Evolutionary conservation across 179 eudicot species (phyloP).

Genomic region (Amaranthus tricolor): DNA sequence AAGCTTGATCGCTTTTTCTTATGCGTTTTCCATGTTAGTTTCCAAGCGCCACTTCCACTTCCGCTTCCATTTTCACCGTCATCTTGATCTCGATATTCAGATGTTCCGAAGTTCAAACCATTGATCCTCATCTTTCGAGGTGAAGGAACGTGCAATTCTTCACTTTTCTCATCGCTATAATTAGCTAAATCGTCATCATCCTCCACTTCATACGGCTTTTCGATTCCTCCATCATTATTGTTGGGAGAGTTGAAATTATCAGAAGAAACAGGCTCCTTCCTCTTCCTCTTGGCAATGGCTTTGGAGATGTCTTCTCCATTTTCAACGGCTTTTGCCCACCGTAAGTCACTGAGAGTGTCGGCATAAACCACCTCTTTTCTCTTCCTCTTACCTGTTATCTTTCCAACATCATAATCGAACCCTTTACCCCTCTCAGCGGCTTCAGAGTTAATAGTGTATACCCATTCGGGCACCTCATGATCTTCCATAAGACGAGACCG

Average conservation of each 20-base stretch:
- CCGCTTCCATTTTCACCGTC: conserved; percentile 31
- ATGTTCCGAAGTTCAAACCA: conserved; percentile 26
- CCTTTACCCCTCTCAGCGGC: conserved; percentile 67
- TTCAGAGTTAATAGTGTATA: conserved; percentile 54
- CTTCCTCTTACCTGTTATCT: conserved; percentile 70
- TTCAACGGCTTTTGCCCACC: conserved; percentile 80
- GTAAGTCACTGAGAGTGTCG: conserved; percentile 65
- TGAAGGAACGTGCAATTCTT: conserved; percentile 37
- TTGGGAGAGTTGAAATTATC: conserved; percentile 23
- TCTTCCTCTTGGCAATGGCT: conserved; percentile 36
- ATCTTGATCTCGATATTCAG: conserved; percentile 32
- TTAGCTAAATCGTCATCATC: conserved; percentile 40
- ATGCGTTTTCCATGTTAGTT: conserved; percentile 68
- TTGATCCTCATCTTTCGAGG: conserved; percentile 42
- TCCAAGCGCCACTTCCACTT: conserved; percentile 27
- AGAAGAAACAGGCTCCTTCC: conserved; percentile 33
- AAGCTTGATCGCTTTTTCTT: conserved; percentile 69
- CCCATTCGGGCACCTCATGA: conserved; percentile 97
- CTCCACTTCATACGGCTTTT: conserved; percentile 34
- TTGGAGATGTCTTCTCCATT: conserved; percentile 48
- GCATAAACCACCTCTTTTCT: conserved; percentile 87
- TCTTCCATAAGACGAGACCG: conserved; percentile 89
- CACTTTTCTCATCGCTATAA: conserved; percentile 58
- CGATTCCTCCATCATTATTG: conserved; percentile 22
- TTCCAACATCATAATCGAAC: conserved; percentile 56